These are phyloP conservation scores for Theobroma cacao DNA, from an alignment of 345 rosid genomes.

Conservation along the genomic window DNA sequence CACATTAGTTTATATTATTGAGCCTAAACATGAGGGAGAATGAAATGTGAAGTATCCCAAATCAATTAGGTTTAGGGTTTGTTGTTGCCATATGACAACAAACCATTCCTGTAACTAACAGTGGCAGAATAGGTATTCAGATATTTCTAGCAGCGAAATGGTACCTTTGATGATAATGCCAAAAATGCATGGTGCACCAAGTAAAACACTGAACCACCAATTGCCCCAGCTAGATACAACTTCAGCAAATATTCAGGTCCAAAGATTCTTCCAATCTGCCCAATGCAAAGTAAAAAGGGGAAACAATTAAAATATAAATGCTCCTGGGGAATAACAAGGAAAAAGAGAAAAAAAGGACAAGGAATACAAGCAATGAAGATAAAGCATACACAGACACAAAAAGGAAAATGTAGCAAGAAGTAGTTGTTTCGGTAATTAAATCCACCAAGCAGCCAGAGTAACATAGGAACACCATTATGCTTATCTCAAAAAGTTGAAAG, in stretches of 20 bases:
- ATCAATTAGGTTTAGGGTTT: neutral
- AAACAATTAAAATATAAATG: neutral
- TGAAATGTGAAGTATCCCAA: neutral
- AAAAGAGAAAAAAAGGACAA: neutral
- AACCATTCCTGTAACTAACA: neutral
- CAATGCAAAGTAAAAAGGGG: slow-evolving; percentile 7
- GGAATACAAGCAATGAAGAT: neutral
- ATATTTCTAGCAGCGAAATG: neutral
- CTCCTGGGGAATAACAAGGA: neutral
- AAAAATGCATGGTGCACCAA: slow-evolving; percentile 59
- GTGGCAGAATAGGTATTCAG: neutral
- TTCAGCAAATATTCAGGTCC: slow-evolving; percentile 69
- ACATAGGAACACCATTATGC: neutral
- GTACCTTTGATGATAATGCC: slow-evolving; percentile 61
- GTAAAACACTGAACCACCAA: slow-evolving; percentile 81
- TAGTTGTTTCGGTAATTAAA: neutral
- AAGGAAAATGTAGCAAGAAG: neutral
- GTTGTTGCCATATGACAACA: neutral
- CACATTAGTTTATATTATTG: too few relatives aligned
- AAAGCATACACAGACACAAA: neutral
- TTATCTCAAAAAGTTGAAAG: neutral
- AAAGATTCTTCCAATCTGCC: slow-evolving; percentile 63
- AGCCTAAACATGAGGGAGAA: neutral
- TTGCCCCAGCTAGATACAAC: slow-evolving; percentile 76
- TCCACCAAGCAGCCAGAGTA: neutral